Base-by-base conservation (phyloP, 257 asterid species). In the Scutellaria baicalensis region DNA sequence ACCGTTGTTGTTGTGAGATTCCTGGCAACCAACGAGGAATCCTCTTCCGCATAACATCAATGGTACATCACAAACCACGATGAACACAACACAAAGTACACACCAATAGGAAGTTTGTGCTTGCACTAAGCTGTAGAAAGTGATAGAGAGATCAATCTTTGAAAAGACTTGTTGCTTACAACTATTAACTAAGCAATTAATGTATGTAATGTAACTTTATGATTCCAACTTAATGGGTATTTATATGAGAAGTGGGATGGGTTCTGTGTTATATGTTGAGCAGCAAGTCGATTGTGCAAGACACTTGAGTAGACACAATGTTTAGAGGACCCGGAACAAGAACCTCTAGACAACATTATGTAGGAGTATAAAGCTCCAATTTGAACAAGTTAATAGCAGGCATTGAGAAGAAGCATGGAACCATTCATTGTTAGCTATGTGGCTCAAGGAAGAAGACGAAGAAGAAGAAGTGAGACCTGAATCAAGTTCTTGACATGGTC, bases 401-500 rank as follows among this genome's bases (percentile, higher is more conserved):
- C n/a, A n/a, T n/a, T n/a, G n/a, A n/a, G n/a, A n/a, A n/a, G n/a
- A n/a, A n/a, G n/a, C n/a, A n/a, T n/a, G n/a, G n/a, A n/a, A n/a
- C n/a, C n/a, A n/a, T n/a, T n/a, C n/a, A n/a, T n/a, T n/a, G n/a
- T n/a, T n/a, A n/a, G n/a, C n/a, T n/a, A n/a, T n/a, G n/a, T n/a
- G n/a, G n/a, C n/a, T 39, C 42, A 51, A 70, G n/a, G 6, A n/a
- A n/a, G n/a, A n/a, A n/a, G n/a, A n/a, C n/a, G n/a, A n/a, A n/a
- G n/a, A n/a, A 2, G 33, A 27, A 27, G 33, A 60, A 52, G 20
- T 4, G 4, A 33, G 50, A 88, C 97, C 97, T 91, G 96, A 89
- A 90, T 90, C 88, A 81, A 84, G 82, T 89, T 79, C 63, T 90
- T 90, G 75, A 90, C 91, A 88, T 86, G 78, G 93, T 90, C 95